These are phyloP conservation scores for Paecilomyces fulvus DNA, from an alignment of 2,329 filamentous ascomycete species.

Conservation along the genomic window DNA sequence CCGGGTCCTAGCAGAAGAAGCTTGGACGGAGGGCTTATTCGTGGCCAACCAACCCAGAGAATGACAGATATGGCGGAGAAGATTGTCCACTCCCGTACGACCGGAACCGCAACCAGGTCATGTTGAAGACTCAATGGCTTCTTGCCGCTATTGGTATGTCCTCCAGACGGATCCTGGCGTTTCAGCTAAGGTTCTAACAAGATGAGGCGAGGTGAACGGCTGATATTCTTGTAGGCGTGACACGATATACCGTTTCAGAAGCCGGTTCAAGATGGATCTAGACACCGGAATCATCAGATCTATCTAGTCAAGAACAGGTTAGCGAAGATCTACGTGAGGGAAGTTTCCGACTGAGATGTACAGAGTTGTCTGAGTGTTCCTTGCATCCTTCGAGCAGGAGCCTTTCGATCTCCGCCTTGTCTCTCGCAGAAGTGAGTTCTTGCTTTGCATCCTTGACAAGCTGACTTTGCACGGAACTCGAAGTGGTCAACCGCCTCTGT, in stretches of 20 bases:
- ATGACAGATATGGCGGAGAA: background rate
- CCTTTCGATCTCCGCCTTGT: background rate
- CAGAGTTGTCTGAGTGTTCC: background rate
- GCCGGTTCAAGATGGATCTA: no score
- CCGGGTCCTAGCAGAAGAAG: background rate
- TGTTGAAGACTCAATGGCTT: background rate
- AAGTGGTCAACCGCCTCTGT: background rate
- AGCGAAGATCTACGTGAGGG: no score
- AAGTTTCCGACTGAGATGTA: background rate
- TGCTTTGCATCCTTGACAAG: background rate
- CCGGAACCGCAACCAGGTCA: background rate
- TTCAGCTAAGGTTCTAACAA: background rate
- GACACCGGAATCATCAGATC: no score
- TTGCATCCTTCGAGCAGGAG: background rate
- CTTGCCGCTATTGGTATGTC: background rate
- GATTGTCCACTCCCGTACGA: background rate
- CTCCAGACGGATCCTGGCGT: background rate
- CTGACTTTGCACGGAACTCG: background rate
- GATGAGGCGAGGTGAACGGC: no score
- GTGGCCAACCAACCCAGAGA: background rate
- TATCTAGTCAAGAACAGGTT: no score
- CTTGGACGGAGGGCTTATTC: background rate
- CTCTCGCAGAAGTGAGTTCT: background rate
- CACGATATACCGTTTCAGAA: no score
- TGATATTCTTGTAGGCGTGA: no score